phyloP scores from a whole-genome alignment of 768 basidiomycete genomes.

The Termitomyces bulborhizus region DNA sequence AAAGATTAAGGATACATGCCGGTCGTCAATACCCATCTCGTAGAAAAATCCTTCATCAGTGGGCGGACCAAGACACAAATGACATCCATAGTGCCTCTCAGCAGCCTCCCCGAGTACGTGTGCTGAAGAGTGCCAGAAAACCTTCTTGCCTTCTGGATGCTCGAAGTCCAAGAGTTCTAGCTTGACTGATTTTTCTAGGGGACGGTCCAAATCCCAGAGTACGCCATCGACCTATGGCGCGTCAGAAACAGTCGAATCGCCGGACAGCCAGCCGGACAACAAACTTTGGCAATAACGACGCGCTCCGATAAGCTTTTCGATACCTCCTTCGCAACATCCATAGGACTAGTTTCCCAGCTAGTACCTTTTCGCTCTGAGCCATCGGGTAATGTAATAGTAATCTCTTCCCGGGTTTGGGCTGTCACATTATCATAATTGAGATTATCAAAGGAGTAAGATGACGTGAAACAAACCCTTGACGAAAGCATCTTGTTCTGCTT shows the following conservation, averaged over 20 bases:
- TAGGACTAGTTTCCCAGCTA: conserved; percentile 93
- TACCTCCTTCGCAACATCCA: conserved; percentile 85
- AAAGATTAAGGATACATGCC: conserved; percentile 31
- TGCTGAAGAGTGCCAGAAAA: conserved; percentile 99
- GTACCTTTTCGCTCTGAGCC: conserved; percentile 78
- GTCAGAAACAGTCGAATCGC: conserved; percentile 2
- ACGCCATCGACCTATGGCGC: conserved; percentile 63
- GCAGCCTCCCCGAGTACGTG: conserved; percentile 97
- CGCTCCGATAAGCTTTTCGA: conserved; percentile 84
- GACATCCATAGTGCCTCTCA: conserved; percentile 95
- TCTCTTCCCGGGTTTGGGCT: conserved; percentile 81
- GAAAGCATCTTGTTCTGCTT: conserved; percentile 76
- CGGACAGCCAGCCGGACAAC: conserved; percentile 8
- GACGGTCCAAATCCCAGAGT: conserved; percentile 94
- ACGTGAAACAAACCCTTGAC: conserved; percentile 51
- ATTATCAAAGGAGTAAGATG: background rate
- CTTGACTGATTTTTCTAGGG: conserved; percentile 78
- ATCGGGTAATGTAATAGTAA: conserved; percentile 80
- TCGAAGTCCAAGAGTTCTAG: conserved; percentile 92
- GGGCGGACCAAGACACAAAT: conserved; percentile 94
- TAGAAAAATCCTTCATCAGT: conserved; percentile 99
- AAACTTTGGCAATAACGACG: conserved; percentile 88
- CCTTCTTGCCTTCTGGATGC: conserved; percentile 89
- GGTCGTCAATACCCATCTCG: conserved; percentile 89
- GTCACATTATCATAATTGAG: background rate